Conservation (phyloP, 164 flowering plant genomes). For the Chimonanthus salicifolius region DNA sequence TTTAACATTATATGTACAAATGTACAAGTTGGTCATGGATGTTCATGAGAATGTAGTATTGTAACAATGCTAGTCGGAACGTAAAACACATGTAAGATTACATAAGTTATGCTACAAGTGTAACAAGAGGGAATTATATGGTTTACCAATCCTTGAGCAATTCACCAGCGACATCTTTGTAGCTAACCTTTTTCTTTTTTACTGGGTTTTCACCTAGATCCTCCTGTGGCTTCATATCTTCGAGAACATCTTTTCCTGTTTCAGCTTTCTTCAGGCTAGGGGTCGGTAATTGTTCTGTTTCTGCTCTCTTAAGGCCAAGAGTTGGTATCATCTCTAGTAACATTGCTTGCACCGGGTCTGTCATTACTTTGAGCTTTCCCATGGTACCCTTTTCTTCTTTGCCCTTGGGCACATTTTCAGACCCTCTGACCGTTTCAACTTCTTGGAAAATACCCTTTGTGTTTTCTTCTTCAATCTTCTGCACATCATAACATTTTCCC, state of each 20-base stretch:
- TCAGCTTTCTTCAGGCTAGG: slow-evolving; percentile 38
- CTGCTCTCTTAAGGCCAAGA: slow-evolving; percentile 35
- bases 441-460: slow-evolving; percentile 7
- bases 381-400: slow-evolving; percentile 7
- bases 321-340: slow-evolving; percentile 73
- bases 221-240: slow-evolving; percentile 19
- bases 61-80: background rate
- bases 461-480: slow-evolving; percentile 10
- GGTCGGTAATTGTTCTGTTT: slow-evolving; percentile 17
- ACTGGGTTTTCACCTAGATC: slow-evolving; percentile 25
- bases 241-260: slow-evolving; percentile 7
- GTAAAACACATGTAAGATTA: background rate
- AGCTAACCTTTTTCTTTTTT: slow-evolving; percentile 92
- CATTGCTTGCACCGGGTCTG: slow-evolving; percentile 80
- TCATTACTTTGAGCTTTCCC: slow-evolving; percentile 34
- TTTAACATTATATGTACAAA: background rate
- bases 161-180: slow-evolving; percentile 69
- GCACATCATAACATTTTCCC: slow-evolving; percentile 5
- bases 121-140: background rate
- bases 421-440: slow-evolving; percentile 9
- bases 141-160: slow-evolving; percentile 75
- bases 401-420: background rate
- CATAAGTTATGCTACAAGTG: background rate
- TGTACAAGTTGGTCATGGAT: background rate
- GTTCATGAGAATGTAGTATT: background rate